Evolutionary conservation across 306 rosid genomes (phyloP), one percentile per base, ranked within the genome.

Genomic region (Lupinus albus): DNA sequence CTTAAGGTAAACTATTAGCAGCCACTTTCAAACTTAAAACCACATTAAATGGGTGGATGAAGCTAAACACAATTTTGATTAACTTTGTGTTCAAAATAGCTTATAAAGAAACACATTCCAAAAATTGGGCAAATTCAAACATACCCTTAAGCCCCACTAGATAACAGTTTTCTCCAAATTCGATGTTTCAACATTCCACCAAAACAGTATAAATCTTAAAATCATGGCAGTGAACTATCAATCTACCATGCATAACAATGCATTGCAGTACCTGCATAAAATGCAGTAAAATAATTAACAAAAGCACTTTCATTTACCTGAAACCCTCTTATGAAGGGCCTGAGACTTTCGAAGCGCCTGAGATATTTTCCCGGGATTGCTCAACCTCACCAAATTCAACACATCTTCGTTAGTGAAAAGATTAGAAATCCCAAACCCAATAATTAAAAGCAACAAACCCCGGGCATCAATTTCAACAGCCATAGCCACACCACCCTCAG

Each of bases 381-480:
- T 76, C 60, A 72, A 64, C 9, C 50, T 78, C 48, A 85, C 52
- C 76, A 85, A 79, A 72, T 73, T 70, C 54, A 33, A 45, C 28
- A 85, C 16, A 49, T 85, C 90, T 8, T 83, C 77, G 12, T 83
- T 72, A 30, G 50, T 63, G 60, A 80, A 2, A 2, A 1, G 85
- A 47, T n/a, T n/a, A n/a, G n/a, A n/a, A n/a, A 83, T 75, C 45
- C 87, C 87, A 66, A 78, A 85, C 38, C 77, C 67, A 33, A 80
- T 87, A 64, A 85, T 32, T 18, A 82, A 79, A 21, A 85, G 69
- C 69, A 83, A 47, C 87, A 85, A 83, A 13, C 90, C 90, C 73
- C 73, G 72, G 8, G 90, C 87, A 83, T 85, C 90, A 59, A 67
- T 53, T 25, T 83, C 82, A 12, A 64, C 49, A 6, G 90, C 85